phyloP scores from a whole-genome alignment of 805 yeast genomes.

The Wickerhamiella allomyrinae region DNA sequence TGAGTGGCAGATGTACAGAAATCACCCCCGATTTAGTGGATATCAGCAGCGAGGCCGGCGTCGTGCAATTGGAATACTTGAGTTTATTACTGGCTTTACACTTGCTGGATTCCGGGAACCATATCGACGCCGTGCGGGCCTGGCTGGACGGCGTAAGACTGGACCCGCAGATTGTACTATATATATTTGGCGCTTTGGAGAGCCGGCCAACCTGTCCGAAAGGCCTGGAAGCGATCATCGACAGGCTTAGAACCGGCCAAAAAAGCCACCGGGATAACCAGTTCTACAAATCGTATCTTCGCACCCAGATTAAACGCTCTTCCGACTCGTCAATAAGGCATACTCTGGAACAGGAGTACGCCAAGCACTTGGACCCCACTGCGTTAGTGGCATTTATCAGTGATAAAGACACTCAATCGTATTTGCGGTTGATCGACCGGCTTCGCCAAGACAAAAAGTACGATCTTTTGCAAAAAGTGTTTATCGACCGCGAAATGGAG shows the following conservation, averaged over 20 bases:
- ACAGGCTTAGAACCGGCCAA: slow-evolving; percentile 1
- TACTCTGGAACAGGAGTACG: slow-evolving; percentile 6
- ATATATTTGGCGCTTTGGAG: slow-evolving; percentile 16
- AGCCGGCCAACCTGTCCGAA: slow-evolving; percentile 18
- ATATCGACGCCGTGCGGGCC: slow-evolving; percentile 19
- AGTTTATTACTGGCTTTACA: slow-evolving; percentile 26
- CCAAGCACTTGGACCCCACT: slow-evolving; percentile 2
- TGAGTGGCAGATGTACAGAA: slow-evolving; percentile 14
- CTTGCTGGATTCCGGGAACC: slow-evolving; percentile 15
- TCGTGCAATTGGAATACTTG: slow-evolving; percentile 28
- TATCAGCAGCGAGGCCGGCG: slow-evolving; percentile 26
- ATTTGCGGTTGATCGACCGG: slow-evolving; percentile 3
- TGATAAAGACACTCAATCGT: slow-evolving; percentile 2
- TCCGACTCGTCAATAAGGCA: slow-evolving; percentile 3
- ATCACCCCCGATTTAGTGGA: slow-evolving; percentile 20
- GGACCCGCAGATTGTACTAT: slow-evolving; percentile 25
- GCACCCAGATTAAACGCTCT: slow-evolving; percentile 5
- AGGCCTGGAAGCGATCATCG: slow-evolving; percentile 18
- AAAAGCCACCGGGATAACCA: background rate
- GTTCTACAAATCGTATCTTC: slow-evolving; percentile 7
- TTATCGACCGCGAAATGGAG: slow-evolving; percentile 1
- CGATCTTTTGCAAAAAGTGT: slow-evolving; percentile 12
- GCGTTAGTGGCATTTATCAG: slow-evolving; percentile 11
- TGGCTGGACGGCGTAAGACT: slow-evolving; percentile 26
- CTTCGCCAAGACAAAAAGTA: slow-evolving; percentile 6